A percentile compares a stretch with the other conserved stretches of the same genome.
phyloP scores from a whole-genome alignment of 2,329 filamentous ascomycete genomes.

The Arthrobotrys megalospora region DNA sequence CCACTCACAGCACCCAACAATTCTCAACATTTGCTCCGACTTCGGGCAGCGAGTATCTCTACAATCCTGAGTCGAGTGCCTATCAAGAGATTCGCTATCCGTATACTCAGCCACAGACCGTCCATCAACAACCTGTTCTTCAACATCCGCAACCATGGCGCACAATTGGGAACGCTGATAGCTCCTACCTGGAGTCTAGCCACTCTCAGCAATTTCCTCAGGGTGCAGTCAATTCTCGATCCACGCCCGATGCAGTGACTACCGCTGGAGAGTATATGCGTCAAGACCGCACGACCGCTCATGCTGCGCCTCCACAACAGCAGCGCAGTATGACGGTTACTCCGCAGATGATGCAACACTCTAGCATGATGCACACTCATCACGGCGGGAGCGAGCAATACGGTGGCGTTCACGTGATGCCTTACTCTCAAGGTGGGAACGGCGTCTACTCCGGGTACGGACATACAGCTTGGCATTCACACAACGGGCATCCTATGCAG shows the following conservation, averaged over 20 bases:
- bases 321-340: slow-evolving; percentile 43
- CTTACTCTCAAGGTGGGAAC: slow-evolving; percentile 18
- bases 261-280: slow-evolving; percentile 41
- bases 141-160: slow-evolving; percentile 56
- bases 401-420: background rate
- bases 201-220: slow-evolving; percentile 21
- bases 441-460: slow-evolving; percentile 27
- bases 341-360: slow-evolving; percentile 52
- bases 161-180: background rate
- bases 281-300: slow-evolving; percentile 21
- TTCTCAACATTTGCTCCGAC: background rate
- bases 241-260: slow-evolving; percentile 34
- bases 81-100: slow-evolving; percentile 34
- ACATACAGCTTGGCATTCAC: slow-evolving; percentile 33
- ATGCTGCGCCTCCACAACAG: slow-evolving; percentile 12
- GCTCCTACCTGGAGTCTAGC: slow-evolving; percentile 1
- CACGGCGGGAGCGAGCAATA: slow-evolving; percentile 35
- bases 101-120: slow-evolving; percentile 14
- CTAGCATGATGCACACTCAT: slow-evolving; percentile 30
- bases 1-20: background rate
- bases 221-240: background rate
- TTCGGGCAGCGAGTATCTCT: slow-evolving; percentile 15
- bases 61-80: slow-evolving; percentile 21
- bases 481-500: slow-evolving; percentile 37
- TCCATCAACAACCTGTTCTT: slow-evolving; percentile 30